phyloP scores from a whole-genome alignment of 768 basidiomycete genomes.

The Termitomyces sp. region DNA sequence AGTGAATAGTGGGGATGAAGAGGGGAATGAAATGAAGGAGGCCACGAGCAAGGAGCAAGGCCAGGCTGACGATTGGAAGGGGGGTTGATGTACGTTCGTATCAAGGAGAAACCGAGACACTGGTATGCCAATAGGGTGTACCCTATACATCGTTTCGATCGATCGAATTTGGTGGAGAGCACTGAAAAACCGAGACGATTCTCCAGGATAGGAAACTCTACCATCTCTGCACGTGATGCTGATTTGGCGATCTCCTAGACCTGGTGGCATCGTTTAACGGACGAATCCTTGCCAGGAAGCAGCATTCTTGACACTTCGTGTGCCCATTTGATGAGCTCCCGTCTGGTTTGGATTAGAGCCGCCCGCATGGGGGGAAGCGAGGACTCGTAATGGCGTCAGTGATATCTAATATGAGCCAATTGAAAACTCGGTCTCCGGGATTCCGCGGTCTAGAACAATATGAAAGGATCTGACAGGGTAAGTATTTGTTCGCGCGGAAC shows the following conservation, averaged over 20 bases:
- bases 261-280: background rate
- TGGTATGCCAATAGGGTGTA: conserved; percentile 23
- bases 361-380: background rate
- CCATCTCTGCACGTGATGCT: conserved; percentile 19
- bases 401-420: background rate
- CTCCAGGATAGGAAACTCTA: conserved; percentile 23
- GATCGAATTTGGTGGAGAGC: conserved; percentile 28
- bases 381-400: background rate
- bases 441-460: background rate
- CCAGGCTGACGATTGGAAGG: background rate
- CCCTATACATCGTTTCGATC: conserved; percentile 28
- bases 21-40: conserved; percentile 8
- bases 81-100: conserved; percentile 12
- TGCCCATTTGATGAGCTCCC: background rate
- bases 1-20: conserved; percentile 5
- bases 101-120: conserved; percentile 21
- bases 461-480: no score
- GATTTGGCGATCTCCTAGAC: conserved; percentile 13
- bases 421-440: background rate
- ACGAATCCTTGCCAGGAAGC: conserved; percentile 8
- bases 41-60: conserved; percentile 11
- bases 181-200: conserved; percentile 18
- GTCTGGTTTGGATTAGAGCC: background rate
- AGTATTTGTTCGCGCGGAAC: background rate
- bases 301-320: background rate